Base-by-base conservation (phyloP, 805 yeast genomes). In the Saccharomyces jurei region DNA sequence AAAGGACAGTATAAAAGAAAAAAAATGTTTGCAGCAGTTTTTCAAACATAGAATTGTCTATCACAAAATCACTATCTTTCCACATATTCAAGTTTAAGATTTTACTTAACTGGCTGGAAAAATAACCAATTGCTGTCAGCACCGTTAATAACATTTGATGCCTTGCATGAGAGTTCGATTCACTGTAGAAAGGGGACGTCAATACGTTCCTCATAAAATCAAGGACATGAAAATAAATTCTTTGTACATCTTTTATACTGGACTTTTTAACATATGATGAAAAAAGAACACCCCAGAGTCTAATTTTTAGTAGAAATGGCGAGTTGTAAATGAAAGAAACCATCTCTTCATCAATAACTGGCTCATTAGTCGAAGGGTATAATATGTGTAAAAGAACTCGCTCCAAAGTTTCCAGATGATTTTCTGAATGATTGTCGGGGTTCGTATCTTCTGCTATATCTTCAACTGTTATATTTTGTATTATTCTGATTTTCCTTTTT, bases 251-350 rank as follows among this genome's bases (percentile, higher is more conserved):
- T 0, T 67, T 67, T 2, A 69, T 46, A 25, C 71, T 62, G 1
- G 56, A 31, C 6, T 52, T 61, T 2, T 63, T 64, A 13, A 69
- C 64, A 60, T 86, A 87, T 53, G 78, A 77, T 58, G 78, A 81
- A 50, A 89, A 76, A 17, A 91, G 71, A 26, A 86, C 76, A 31
- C 80, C 81, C 96, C 97, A 91, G 2, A 94, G 70, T 52, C 84
- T 83, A 41, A 90, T 71, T 54, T 80, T 81, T 65, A 89, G 77
- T 25, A 81, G 84, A 25, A 86, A 72, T 0, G 94, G 81, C 0
- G 95, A 82, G 11, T 73, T 74, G 2, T 74, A 70, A 14, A 94
- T 73, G 63, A 92, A 89, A 11, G 73, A 68, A 25, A 77, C 73
- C 67, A 89, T 83, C 6, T 90, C 82, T 14, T 63, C 58, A 36